Evolutionary conservation across 257 asterid species (phyloP), one percentile per base, ranked within the genome.

Genomic region (Salvia hispanica): DNA sequence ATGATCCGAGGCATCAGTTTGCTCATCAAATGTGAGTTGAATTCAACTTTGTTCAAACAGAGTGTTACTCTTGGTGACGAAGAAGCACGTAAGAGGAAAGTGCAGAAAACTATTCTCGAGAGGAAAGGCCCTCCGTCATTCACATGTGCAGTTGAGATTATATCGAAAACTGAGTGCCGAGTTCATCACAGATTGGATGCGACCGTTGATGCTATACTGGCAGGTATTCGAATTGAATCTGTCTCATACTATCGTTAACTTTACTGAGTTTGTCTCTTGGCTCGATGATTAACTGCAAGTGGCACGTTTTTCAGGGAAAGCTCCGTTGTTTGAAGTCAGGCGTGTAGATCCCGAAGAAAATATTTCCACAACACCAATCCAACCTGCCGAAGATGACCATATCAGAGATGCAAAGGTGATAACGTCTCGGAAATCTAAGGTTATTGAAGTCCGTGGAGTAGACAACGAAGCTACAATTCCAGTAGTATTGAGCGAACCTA

Each of bases 61-160:
- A 93, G 97, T 77, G 99, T 93, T 71, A 93, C 99, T 55, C 89
- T 93, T 16, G 99, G 99, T 52, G 99, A 93, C 62, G 99, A 93
- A 84, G 99, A 93, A 82, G 99, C 99, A 61, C 80, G 88, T 74
- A 93, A 90, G 87, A 85, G 99, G 86, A 93, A 90, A 78, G 99
- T 93, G 76, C 97, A 93, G 78, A 93, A 93, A 80, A 90, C 99
- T 48, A 90, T 93, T 67, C 99, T 93, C 5, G 99, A 93, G 86
- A 88, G 97, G 85, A 93, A 93, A 82, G 99, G 97, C 5, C 97
- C 97, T 63, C 88, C 99, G 51, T 77, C 97, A 16, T 93, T 93
- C 70, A 86, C 96, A 10, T 90, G 97, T 72, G 97, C 96, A 0
- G 91, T 93, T 68, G 97, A 93, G 87, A 90, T 93, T 82, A 79